phyloP scores from a whole-genome alignment of 768 basidiomycete genomes.

The Lentinula lateritia region DNA sequence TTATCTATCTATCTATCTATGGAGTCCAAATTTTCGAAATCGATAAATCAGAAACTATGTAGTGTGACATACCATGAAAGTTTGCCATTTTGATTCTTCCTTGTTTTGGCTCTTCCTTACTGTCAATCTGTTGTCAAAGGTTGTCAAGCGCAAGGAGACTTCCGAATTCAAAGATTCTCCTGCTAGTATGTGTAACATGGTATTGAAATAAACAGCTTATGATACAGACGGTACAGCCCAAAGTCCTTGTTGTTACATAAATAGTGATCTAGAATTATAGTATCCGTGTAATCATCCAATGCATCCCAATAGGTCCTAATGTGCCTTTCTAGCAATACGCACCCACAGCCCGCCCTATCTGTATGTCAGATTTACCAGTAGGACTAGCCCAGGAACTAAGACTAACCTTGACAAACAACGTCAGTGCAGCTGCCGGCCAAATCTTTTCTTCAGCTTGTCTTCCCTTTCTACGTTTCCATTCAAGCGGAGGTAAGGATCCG shows the following conservation, averaged over 20 bases:
- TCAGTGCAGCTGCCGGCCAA: constrained; percentile 60
- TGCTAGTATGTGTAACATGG: not conserved
- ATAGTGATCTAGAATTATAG: not conserved
- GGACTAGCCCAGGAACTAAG: not conserved
- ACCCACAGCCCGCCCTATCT: constrained; percentile 3
- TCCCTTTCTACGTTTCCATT: constrained; percentile 46
- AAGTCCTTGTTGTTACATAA: not conserved
- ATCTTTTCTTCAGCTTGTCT: constrained; percentile 53
- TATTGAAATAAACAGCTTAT: not conserved
- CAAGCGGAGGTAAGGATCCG: constrained; percentile 54
- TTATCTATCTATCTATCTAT: too few species aligned
- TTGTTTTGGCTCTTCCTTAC: too few species aligned
- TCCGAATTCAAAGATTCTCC: too few species aligned
- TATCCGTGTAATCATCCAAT: too few species aligned
- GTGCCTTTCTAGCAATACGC: not conserved
- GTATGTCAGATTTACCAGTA: too few species aligned
- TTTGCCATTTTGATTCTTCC: too few species aligned
- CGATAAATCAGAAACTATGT: too few species aligned
- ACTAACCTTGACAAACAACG: constrained; percentile 60
- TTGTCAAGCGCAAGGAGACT: too few species aligned
- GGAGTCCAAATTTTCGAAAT: too few species aligned
- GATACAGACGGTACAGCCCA: not conserved
- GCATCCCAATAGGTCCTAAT: not conserved
- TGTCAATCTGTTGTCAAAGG: too few species aligned
- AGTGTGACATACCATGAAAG: too few species aligned